phyloP scores from a whole-genome alignment of 768 basidiomycete genomes.

The Clitopilus hobsonii region DNA sequence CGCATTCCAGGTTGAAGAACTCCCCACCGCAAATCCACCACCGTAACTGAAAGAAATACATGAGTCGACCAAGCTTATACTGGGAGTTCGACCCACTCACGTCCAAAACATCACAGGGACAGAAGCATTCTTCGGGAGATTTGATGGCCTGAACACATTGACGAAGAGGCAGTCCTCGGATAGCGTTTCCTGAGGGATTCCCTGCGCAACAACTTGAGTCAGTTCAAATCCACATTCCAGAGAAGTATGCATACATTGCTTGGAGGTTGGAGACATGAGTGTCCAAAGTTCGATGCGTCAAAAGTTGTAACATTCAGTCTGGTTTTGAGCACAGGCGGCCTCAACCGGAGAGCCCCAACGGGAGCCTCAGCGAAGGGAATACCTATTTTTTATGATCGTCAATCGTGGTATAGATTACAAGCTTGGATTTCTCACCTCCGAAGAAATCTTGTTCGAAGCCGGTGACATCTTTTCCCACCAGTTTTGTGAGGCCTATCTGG shows the following conservation, averaged over 20 bases:
- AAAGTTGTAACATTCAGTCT: constrained; percentile 17
- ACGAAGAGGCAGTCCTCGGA: constrained; percentile 61
- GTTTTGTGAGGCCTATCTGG: constrained; percentile 6
- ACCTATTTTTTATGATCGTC: constrained; percentile 10
- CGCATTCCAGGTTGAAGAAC: constrained; percentile 16
- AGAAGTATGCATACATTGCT: no score
- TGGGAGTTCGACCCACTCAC: no score
- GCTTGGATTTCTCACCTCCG: constrained; percentile 12
- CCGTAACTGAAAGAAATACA: not conserved
- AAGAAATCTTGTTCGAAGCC: constrained; percentile 10
- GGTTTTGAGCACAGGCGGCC: constrained; percentile 20
- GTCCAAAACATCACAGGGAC: constrained; percentile 40
- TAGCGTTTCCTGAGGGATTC: constrained; percentile 14
- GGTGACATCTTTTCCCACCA: constrained; percentile 8
- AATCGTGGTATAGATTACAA: no score
- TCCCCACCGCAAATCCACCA: constrained; percentile 18
- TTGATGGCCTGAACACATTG: constrained; percentile 50
- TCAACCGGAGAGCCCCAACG: constrained; percentile 21
- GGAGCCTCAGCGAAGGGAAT: constrained; percentile 27
- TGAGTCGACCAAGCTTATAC: no score
- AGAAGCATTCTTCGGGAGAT: constrained; percentile 17
- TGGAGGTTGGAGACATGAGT: constrained; percentile 22
- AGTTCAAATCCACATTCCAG: no score
- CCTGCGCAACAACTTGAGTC: constrained; percentile 6
- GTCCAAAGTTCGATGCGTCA: constrained; percentile 23